Base-by-base conservation (phyloP, 1,139 yeast genomes). In the Pichia terricola region DNA sequence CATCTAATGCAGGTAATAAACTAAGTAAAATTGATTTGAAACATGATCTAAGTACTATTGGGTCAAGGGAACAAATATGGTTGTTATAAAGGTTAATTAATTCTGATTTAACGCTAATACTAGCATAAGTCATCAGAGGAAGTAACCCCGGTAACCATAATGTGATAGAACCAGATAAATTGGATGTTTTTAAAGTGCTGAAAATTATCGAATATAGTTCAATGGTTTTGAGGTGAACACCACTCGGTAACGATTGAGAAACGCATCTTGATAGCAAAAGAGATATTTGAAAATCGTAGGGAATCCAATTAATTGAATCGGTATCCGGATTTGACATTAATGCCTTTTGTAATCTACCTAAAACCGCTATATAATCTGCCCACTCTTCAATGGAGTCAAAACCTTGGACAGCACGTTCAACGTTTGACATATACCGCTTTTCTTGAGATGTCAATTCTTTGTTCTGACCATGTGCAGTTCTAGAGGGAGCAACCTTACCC, bases 351-450 rank as follows among this genome's bases (percentile, higher is more conserved):
- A 91, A 71, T 52, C 84, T 77, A 1, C 91, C 79, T 39, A 94
- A 68, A 60, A 87, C 88, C 26, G 96, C 82, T 47, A 91, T 91
- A 62, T 89, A 88, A 60, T 91, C 98, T n/a, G 98, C 97, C 98
- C 98, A 91, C 67, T 89, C 97, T 37, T 80, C 83, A 2, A 88
- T 81, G 4, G 63, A 52, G 45, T 86, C 96, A 66, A 91, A 91
- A n/a, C 79, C 69, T 6, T 75, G 69, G 28, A 91, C 66, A 0
- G 94, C 88, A 51, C 81, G 77, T 47, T 85, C 95, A 5, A 88
- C 75, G 50, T 70, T 77, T 31, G 77, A 72, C 28, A 70, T 66
- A 57, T 81, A 83, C 50, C 84, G 77, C 62, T 77, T 82, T 58
- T 83, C 88, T 55, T 78, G 81, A 3, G 87, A 61, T 35, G 70